Base-by-base conservation (phyloP, 169 alveolate species). In the Plasmodium adleri region DNA sequence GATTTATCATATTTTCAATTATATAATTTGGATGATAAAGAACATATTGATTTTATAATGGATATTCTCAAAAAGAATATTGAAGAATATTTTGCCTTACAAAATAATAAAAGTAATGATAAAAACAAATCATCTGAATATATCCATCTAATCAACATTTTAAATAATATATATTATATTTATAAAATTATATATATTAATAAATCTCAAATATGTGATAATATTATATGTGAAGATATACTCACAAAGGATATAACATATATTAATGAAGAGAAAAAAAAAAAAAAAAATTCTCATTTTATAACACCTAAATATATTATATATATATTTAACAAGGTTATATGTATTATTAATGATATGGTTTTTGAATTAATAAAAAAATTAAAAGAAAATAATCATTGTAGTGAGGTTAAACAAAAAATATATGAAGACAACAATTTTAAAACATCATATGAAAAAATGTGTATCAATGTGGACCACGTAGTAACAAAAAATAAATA, bases 311-410 rank as follows among this genome's bases (percentile, higher is more conserved):
- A 39, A 39, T 6, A 39, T 39, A 39, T 20, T 4, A 20, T 63
- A 26, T 63, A 63, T 63, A 32, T 63, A 26, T 63, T 63, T 63
- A 63, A 63, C 12, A 63, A 63, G 26, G 72, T 63, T 2, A 20
- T 63, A 63, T 63, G 20, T 63, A 20, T 63, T 24, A 9, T 63
- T n/a, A 24, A 63, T 7, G 12, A 7, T 26, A 13, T 20, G 1
- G 0, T 24, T 24, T 7, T 1, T 20, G 72, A 63, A 63, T 5
- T 63, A 24, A 63, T n/a, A 24, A 63, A 63, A 63, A 5, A 17
- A 56, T 6, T 56, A 56, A 13, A 56, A 56, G 32, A 56, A 56
- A 56, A 13, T 17, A 56, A 56, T 15, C 3, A 17, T 17, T 56
- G 1, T 56, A 15, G 24, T 56, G 5, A 15, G 9, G 24, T 56